Percentiles rank a stretch among this genome's conserved stretches.
Conservation (phyloP, 2,329 filamentous ascomycete species). For the Penicillium verrucosum region DNA sequence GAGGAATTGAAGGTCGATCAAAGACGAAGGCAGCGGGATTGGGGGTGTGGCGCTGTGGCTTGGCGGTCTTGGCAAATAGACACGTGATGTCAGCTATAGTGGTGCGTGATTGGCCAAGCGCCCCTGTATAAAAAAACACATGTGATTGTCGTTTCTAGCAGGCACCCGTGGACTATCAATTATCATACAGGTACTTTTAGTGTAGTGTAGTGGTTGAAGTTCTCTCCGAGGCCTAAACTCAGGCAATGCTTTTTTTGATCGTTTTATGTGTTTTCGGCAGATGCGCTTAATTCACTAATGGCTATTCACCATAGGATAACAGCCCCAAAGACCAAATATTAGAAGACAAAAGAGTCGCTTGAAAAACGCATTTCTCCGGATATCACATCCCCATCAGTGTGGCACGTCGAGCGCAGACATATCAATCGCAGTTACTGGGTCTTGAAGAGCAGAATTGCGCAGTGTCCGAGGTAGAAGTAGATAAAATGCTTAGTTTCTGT, state of each 20-base stretch:
- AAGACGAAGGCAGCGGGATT: conserved; percentile 30
- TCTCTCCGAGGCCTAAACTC: background rate
- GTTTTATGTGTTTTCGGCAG: background rate
- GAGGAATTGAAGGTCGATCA: conserved; percentile 6
- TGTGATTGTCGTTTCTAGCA: background rate
- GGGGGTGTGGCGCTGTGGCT: conserved; percentile 36
- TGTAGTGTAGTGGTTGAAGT: background rate
- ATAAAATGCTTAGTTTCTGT: conserved; percentile 99
- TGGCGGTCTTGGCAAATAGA: conserved; percentile 25
- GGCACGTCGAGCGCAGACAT: background rate
- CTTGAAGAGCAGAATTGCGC: conserved; percentile 97
- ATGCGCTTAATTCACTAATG: conserved; percentile 3
- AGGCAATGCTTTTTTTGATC: background rate
- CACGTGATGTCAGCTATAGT: conserved; percentile 17
- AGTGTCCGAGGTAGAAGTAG: conserved; percentile 99
- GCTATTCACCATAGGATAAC: background rate
- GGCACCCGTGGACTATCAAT: background rate
- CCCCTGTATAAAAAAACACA: conserved; percentile 4
- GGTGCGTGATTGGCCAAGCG: conserved; percentile 15
- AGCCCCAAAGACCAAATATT: background rate
- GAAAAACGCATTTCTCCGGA: conserved; percentile 7
- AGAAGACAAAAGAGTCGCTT: conserved; percentile 13
- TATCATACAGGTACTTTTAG: background rate
- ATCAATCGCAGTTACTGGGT: conserved; percentile 65
- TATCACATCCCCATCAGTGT: background rate